Evolutionary conservation across 2,329 filamentous ascomycete species (phyloP).

Genomic region (Venturia asperata): DNA sequence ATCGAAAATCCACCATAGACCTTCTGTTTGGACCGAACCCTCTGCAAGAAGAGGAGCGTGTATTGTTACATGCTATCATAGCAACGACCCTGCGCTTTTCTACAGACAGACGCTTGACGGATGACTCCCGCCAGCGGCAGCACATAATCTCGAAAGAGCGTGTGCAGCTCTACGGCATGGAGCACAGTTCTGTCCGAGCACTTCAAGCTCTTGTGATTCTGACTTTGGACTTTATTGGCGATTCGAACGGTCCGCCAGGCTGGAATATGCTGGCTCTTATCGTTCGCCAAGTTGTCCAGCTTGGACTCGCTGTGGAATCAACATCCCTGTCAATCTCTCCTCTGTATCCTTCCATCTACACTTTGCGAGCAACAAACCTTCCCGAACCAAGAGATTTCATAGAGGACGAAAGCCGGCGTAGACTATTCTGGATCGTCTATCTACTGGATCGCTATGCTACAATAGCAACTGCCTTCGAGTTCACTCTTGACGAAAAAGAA

Average conservation of each 20-base stretch:
- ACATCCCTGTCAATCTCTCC: slow-evolving; percentile 74
- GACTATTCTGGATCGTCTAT: slow-evolving; percentile 93
- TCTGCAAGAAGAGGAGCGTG: slow-evolving; percentile 72
- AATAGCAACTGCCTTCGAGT: slow-evolving; percentile 85
- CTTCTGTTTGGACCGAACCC: slow-evolving; percentile 64
- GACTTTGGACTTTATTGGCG: slow-evolving; percentile 75
- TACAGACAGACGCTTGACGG: slow-evolving; percentile 64
- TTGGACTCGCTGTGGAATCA: slow-evolving; percentile 76
- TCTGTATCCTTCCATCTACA: slow-evolving; percentile 79
- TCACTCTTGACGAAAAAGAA: slow-evolving; percentile 80
- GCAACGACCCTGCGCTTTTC: slow-evolving; percentile 83
- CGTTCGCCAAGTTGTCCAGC: slow-evolving; percentile 78
- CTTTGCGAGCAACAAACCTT: slow-evolving; percentile 73
- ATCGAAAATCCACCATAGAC: slow-evolving; percentile 74
- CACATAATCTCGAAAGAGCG: slow-evolving; percentile 77
- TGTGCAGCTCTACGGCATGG: slow-evolving; percentile 78
- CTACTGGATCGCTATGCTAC: slow-evolving; percentile 84
- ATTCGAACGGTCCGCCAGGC: slow-evolving; percentile 80
- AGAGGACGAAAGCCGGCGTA: slow-evolving; percentile 76
- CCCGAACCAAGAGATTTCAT: slow-evolving; percentile 79
- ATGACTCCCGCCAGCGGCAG: slow-evolving; percentile 65
- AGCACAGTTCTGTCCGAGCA: slow-evolving; percentile 82
- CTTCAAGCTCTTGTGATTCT: slow-evolving; percentile 83
- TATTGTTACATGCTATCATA: slow-evolving; percentile 81
- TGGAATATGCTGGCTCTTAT: slow-evolving; percentile 91